phyloP scores from a whole-genome alignment of 352 stramenopile species.

The Pythium plurisporium region DNA sequence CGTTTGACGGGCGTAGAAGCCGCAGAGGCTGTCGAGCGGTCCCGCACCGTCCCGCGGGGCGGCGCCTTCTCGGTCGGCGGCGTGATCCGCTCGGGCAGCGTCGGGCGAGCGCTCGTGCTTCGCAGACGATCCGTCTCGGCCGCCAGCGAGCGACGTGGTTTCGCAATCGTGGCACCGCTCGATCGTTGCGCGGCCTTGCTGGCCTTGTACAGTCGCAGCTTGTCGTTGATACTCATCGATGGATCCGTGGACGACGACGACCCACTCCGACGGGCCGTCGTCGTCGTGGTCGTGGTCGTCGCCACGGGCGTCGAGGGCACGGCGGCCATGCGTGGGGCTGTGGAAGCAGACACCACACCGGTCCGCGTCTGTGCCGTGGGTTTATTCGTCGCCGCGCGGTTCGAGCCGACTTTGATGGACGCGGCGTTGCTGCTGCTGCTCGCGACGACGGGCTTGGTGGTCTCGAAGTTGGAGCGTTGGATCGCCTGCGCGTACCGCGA shows the following conservation, averaged over 20 bases:
- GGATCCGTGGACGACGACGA: neutral
- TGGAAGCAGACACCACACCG: neutral
- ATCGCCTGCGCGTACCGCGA: conserved; percentile 57
- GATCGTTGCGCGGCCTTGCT: conserved; percentile 25
- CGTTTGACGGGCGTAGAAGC: conserved; percentile 9
- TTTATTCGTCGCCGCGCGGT: neutral
- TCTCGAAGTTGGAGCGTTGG: conserved; percentile 36
- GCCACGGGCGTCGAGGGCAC: conserved; percentile 1
- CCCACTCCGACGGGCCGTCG: no score
- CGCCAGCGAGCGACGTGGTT: neutral
- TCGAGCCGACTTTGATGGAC: conserved; percentile 14
- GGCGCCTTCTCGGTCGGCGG: conserved; percentile 14
- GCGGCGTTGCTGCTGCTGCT: conserved; percentile 3
- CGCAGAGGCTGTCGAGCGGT: neutral
- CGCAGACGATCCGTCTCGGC: neutral
- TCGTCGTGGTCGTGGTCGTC: neutral
- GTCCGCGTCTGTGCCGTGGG: conserved; percentile 2
- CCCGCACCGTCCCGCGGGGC: neutral
- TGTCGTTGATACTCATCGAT: conserved; percentile 30
- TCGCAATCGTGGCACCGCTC: neutral
- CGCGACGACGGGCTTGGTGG: neutral
- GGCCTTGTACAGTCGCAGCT: conserved; percentile 37
- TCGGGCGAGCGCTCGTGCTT: conserved; percentile 1
- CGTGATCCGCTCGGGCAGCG: conserved; percentile 17
- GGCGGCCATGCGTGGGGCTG: neutral